Percentiles rank a stretch among this genome's conserved stretches.
These are phyloP conservation scores for Penicillium sp. DNA, from an alignment of 2,329 filamentous ascomycete genomes.

Conservation along the genomic window DNA sequence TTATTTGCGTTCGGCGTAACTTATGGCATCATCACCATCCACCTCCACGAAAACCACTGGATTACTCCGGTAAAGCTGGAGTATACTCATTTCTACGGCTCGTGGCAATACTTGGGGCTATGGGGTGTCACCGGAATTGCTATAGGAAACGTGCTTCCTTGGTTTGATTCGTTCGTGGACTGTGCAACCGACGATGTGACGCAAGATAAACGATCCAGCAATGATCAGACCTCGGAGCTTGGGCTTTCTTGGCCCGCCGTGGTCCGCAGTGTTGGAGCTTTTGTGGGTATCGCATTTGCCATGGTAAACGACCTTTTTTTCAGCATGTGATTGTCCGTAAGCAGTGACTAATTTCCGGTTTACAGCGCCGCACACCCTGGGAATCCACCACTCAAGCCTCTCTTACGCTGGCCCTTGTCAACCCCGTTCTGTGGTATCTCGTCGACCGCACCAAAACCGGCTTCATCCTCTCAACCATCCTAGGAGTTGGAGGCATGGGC, in stretches of 20 bases:
- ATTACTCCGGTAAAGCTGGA: slow-evolving; percentile 67
- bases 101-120: slow-evolving; percentile 72
- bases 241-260: slow-evolving; percentile 70
- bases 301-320: slow-evolving; percentile 68
- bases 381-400: slow-evolving; percentile 93
- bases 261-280: slow-evolving; percentile 71
- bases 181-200: slow-evolving; percentile 50
- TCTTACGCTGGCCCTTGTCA: slow-evolving; percentile 83
- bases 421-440: slow-evolving; percentile 94
- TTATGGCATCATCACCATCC: slow-evolving; percentile 81
- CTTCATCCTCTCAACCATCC: slow-evolving; percentile 75
- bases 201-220: slow-evolving; percentile 31
- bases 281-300: slow-evolving; percentile 75
- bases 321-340: not conserved
- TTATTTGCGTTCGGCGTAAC: slow-evolving; percentile 80
- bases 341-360: slow-evolving; percentile 20
- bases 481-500: slow-evolving; percentile 75
- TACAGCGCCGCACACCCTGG: slow-evolving; percentile 86
- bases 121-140: slow-evolving; percentile 83
- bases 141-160: slow-evolving; percentile 80
- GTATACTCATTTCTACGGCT: slow-evolving; percentile 56
- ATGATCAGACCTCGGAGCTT: slow-evolving; percentile 37
- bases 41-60: slow-evolving; percentile 72
- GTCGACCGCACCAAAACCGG: slow-evolving; percentile 89
- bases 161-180: slow-evolving; percentile 79